Conservation (phyloP, 2,329 filamentous ascomycete species). For the Aspergillus fischeri region DNA sequence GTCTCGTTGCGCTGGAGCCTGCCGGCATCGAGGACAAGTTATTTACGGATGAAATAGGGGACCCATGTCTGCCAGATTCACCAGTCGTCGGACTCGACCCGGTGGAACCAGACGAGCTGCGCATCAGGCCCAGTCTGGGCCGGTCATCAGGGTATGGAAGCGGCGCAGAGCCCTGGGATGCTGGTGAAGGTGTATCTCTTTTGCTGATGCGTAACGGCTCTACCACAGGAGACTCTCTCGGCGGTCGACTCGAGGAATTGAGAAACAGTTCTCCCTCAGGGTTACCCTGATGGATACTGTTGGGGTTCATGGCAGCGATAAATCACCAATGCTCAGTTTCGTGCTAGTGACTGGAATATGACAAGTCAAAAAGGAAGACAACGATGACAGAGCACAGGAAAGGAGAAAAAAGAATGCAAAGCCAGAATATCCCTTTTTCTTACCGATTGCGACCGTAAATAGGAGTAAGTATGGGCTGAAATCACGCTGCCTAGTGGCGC, state of each 20-base stretch:
- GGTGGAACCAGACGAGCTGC: slow-evolving; percentile 25
- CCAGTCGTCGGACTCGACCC: slow-evolving; percentile 25
- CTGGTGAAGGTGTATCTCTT: slow-evolving; percentile 61
- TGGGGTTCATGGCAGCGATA: slow-evolving; percentile 36
- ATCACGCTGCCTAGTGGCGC: not conserved
- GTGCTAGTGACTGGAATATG: not conserved
- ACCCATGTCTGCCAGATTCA: slow-evolving; percentile 11
- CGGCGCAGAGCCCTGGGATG: slow-evolving; percentile 45
- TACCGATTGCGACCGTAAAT: not conserved
- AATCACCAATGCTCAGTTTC: not conserved
- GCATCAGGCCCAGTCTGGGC: slow-evolving; percentile 33
- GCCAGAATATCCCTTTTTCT: not conserved
- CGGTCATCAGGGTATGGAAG: slow-evolving; percentile 71
- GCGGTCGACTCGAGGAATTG: slow-evolving; percentile 30
- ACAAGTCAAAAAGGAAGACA: not conserved
- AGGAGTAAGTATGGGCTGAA: not conserved
- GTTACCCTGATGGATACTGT: slow-evolving; percentile 54
- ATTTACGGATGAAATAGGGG: slow-evolving; percentile 15
- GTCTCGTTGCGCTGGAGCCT: slow-evolving; percentile 24
- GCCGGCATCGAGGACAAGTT: slow-evolving; percentile 27
- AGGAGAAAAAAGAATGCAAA: slow-evolving; percentile 10
- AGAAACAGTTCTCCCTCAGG: slow-evolving; percentile 79
- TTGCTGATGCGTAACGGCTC: slow-evolving; percentile 84
- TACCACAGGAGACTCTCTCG: slow-evolving; percentile 68
- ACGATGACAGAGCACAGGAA: slow-evolving; percentile 2